Percentiles rank a stretch among this genome's conserved stretches.
Evolutionary conservation across 148 eudicot species (phyloP).

Genomic region (Diospyros kaki): DNA sequence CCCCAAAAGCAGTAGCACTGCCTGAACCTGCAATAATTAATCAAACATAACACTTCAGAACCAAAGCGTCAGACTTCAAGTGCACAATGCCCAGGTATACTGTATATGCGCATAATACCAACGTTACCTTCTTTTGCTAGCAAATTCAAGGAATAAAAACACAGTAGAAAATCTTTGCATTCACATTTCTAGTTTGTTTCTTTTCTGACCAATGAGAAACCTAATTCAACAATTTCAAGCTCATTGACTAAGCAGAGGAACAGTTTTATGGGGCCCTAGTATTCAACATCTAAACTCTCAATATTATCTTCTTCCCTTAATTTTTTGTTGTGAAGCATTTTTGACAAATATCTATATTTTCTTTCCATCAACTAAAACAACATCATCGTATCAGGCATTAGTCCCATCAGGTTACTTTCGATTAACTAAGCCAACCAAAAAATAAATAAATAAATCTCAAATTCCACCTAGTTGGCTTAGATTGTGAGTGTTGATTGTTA

Average conservation of each 20-base stretch:
- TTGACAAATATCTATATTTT: too few species aligned
- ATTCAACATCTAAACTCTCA: not conserved
- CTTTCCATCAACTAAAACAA: too few species aligned
- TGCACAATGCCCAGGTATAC: too few species aligned
- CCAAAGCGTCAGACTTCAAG: not conserved
- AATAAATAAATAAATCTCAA: not conserved
- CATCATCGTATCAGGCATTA: too few species aligned
- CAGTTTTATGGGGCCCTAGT: not conserved
- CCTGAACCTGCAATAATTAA: constrained; percentile 46
- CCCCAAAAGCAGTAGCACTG: constrained; percentile 56
- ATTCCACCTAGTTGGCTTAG: not conserved
- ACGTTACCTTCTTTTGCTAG: not conserved
- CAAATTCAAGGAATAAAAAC: not conserved
- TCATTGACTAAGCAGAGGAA: too few species aligned
- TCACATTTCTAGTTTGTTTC: not conserved
- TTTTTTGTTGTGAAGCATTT: not conserved
- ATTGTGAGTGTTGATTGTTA: too few species aligned
- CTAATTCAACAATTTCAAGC: constrained; percentile 5
- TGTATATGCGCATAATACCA: constrained; percentile 1
- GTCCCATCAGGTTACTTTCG: too few species aligned
- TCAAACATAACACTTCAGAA: not conserved
- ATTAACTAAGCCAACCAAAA: not conserved
- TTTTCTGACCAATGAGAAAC: not conserved
- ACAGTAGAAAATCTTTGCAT: not conserved
- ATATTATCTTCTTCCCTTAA: not conserved